Percentiles rank a stretch among this genome's conserved stretches.
Evolutionary conservation across 768 basidiomycete genomes (phyloP).

Genomic region (Rubroboletus pulcherrimus): DNA sequence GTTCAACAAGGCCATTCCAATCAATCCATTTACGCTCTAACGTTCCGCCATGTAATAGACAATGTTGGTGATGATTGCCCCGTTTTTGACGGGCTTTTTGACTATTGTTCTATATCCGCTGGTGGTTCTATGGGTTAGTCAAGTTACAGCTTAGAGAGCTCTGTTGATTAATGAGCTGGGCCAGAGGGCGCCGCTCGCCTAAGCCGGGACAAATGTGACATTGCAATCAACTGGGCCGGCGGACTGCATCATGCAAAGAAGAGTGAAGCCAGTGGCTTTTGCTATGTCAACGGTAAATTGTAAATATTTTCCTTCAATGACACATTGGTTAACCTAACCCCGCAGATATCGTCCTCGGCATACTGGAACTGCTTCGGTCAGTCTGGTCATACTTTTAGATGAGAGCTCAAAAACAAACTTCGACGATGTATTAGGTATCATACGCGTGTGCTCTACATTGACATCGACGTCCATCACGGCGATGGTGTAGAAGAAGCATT

Average conservation of each 20-base stretch:
- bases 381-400: slow-evolving; percentile 9
- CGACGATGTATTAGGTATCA: slow-evolving; percentile 61
- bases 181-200: slow-evolving; percentile 95
- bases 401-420: neutral
- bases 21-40: neutral
- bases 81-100: slow-evolving; percentile 97
- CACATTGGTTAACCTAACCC: neutral
- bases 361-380: slow-evolving; percentile 87
- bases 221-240: slow-evolving; percentile 99
- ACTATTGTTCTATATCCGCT: slow-evolving; percentile 99
- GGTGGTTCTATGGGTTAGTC: slow-evolving; percentile 96
- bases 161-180: slow-evolving; percentile 6
- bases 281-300: slow-evolving; percentile 87
- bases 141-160: neutral
- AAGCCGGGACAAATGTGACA: slow-evolving; percentile 96
- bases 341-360: slow-evolving; percentile 93
- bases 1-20: slow-evolving; percentile 16
- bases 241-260: slow-evolving; percentile 99
- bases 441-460: slow-evolving; percentile 92
- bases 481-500: slow-evolving; percentile 99
- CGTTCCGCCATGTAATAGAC: slow-evolving; percentile 43
- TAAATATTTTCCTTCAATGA: neutral
- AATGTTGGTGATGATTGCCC: slow-evolving; percentile 99
- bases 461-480: slow-evolving; percentile 98
- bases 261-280: slow-evolving; percentile 98